These are phyloP conservation scores for Capsaspora owczarzaki DNA, from an alignment of 78 protist species.

Conservation along the genomic window DNA sequence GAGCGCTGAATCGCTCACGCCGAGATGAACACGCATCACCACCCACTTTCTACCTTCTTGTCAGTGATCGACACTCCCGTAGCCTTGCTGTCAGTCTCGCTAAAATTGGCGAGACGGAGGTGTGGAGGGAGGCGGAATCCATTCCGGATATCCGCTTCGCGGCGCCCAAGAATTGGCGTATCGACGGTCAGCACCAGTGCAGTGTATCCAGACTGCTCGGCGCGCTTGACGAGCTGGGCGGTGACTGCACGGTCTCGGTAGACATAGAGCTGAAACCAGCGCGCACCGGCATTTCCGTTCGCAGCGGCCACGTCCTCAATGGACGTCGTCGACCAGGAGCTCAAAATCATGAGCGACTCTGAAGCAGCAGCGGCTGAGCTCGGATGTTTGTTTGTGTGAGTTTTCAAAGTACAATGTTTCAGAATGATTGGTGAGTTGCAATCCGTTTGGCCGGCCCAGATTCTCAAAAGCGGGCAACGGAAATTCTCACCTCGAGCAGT, in stretches of 20 bases:
- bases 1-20: too few species aligned
- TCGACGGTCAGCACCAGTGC: slow-evolving; percentile 59
- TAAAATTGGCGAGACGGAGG: slow-evolving; percentile 29
- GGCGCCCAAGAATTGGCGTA: slow-evolving; percentile 55
- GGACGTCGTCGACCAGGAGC: slow-evolving; percentile 31
- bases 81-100: not conserved
- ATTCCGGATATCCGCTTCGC: slow-evolving; percentile 32
- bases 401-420: too few species aligned
- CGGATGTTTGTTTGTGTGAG: not conserved
- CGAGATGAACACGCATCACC: too few species aligned
- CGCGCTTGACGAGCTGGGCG: slow-evolving; percentile 39
- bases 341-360: slow-evolving; percentile 28
- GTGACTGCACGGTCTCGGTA: slow-evolving; percentile 46
- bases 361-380: not conserved
- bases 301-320: slow-evolving; percentile 52
- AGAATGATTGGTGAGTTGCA: too few species aligned
- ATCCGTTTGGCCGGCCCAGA: too few species aligned
- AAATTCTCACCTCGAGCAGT: slow-evolving; percentile 6
- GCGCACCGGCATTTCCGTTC: slow-evolving; percentile 2
- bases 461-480: too few species aligned
- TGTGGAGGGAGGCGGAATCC: slow-evolving; percentile 19
- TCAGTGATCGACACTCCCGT: not conserved
- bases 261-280: slow-evolving; percentile 67
- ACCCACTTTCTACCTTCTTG: not conserved
- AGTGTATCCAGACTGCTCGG: slow-evolving; percentile 39